Evolutionary conservation across 1,139 yeast species (phyloP).

Genomic region (Kodamaea arcana): DNA sequence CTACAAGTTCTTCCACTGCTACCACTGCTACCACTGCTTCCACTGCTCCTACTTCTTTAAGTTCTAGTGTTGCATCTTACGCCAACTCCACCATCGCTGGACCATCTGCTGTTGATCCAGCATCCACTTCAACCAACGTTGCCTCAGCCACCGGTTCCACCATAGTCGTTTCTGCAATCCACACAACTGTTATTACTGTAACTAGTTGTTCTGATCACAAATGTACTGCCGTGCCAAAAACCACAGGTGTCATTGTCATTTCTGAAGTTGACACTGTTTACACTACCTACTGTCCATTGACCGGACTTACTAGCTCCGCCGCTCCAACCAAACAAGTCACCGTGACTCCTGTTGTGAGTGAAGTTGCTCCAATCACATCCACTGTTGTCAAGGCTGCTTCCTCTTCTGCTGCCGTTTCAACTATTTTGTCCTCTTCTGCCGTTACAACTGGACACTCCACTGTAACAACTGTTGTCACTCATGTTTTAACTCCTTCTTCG

Average conservation of each 20-base stretch:
- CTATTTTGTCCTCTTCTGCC: background rate
- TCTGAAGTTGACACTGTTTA: constrained; percentile 20
- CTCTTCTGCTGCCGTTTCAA: background rate
- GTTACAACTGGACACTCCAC: background rate
- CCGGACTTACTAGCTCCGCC: constrained; percentile 8
- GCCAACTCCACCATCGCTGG: constrained; percentile 2
- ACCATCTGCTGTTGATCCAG: constrained; percentile 4
- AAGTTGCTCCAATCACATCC: constrained; percentile 15
- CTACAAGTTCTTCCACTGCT: background rate
- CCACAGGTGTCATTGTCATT: constrained; percentile 40
- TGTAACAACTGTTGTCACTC: constrained; percentile 4
- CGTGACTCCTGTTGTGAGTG: constrained; percentile 22
- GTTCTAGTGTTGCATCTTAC: constrained; percentile 2
- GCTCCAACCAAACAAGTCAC: constrained; percentile 29
- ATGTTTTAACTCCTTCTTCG: background rate
- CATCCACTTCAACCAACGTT: constrained; percentile 1
- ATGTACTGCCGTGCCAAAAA: constrained; percentile 32
- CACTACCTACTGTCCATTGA: constrained; percentile 15
- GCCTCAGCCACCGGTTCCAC: constrained; percentile 1
- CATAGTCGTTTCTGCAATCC: constrained; percentile 7
- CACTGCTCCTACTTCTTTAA: background rate
- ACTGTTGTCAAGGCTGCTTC: background rate
- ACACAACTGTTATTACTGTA: constrained; percentile 30
- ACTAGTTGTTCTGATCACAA: constrained; percentile 42
- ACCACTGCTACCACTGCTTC: background rate